phyloP scores from a whole-genome alignment of 2,329 filamentous ascomycete species.

The Alternaria triticina region DNA sequence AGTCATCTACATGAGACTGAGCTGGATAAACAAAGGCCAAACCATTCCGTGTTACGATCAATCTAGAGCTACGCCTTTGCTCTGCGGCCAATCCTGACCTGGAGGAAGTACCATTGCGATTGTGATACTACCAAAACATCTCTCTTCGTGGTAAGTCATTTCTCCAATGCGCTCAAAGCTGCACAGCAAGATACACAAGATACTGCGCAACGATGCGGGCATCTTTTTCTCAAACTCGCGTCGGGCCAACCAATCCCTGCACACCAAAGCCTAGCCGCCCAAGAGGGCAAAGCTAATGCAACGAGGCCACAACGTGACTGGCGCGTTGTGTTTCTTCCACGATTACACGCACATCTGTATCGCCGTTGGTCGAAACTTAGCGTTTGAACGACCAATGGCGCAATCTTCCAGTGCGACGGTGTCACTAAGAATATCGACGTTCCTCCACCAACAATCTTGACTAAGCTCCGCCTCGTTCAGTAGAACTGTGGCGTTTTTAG shows the following conservation, averaged over 20 bases:
- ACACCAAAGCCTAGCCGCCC: not conserved
- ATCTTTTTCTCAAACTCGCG: not conserved
- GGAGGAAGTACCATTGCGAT: not conserved
- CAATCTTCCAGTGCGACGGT: conserved; percentile 7
- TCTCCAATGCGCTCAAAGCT: not conserved
- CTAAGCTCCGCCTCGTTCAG: conserved; percentile 8
- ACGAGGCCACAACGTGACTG: conserved; percentile 18
- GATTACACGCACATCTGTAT: not conserved
- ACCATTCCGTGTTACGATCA: not conserved
- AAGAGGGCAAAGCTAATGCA: conserved; percentile 6
- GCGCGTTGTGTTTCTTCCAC: conserved; percentile 3
- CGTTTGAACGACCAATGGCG: not conserved
- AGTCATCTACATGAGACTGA: conserved; percentile 2
- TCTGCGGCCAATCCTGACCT: not conserved
- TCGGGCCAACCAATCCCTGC: not conserved
- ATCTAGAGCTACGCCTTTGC: not conserved
- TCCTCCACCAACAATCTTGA: not conserved
- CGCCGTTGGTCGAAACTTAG: conserved; percentile 1
- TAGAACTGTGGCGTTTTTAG: conserved; percentile 26
- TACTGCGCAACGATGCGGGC: conserved; percentile 1
- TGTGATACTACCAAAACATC: not conserved
- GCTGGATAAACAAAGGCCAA: not conserved
- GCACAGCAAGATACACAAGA: conserved; percentile 3
- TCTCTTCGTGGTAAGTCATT: not conserved
- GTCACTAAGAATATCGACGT: conserved; percentile 6